Evolutionary conservation across 495 filamentous ascomycete species (phyloP), one percentile per base, ranked within the genome.

Genomic region (Cladorrhinum samala): DNA sequence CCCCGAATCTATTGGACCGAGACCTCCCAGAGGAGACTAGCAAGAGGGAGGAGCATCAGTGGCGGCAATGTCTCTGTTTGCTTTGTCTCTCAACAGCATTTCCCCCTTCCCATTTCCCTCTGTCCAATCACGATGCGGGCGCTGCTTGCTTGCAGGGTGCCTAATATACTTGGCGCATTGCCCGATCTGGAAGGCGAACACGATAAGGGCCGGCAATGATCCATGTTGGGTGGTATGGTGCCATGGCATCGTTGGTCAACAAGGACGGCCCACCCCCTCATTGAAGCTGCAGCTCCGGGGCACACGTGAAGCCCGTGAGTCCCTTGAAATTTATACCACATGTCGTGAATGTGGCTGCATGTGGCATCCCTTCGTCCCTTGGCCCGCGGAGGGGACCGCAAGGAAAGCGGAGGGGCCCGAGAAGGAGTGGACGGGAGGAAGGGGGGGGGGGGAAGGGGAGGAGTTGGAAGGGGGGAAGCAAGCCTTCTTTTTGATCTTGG

Each of bases 101-200:
- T 33, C 11, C 27, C 27, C 27, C 27, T 33, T 33, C 27, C 27
- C 27, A 33, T 33, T 33, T 33, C 27, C 27, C 6, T 33, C 11
- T 33, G 27, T 33, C 27, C 27, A 33, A 11, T 11, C 5, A 11
- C 27, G 11, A 11, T 5, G 6, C 27, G 11, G 27, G 5, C 11
- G 11, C 27, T 5, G 5, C 27, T 5, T 11, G 6, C 6, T 33
- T 33, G 11, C 27, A 33, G 5, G 27, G 27, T 33, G 5, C 27
- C 11, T 5, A 11, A 11, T 5, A 11, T 6, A 55, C 45, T 55
- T 49, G 49, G 45, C 38, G 24, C 6, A 39, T 49, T 54, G 9
- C 59, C 50, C 23, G 37, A 59, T 62, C 13, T 30, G 59, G 59
- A 53, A 62, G 59, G 59, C 59, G 40, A 49, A 37, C 19, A 43